Evolutionary conservation across 163 green algal species (phyloP).

Genomic region (Prototheca wickerhamii): DNA sequence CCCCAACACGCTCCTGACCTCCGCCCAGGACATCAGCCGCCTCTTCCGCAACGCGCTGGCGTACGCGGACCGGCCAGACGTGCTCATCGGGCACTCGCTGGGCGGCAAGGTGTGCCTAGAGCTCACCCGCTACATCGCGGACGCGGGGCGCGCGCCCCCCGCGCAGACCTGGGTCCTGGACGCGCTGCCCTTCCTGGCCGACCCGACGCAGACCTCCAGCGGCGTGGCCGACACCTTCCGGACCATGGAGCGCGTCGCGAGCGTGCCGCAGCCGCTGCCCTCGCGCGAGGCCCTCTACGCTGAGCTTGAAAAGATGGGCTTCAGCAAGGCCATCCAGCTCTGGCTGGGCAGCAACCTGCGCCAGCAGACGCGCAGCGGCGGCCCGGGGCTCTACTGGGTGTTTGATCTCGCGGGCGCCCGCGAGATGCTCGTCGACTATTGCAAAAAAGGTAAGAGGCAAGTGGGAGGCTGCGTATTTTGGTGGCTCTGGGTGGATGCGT

Average conservation of each 20-base stretch:
- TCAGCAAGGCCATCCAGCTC: slow-evolving; percentile 28
- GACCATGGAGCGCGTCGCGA: slow-evolving; percentile 26
- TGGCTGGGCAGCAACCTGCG: slow-evolving; percentile 64
- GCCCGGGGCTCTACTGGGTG: slow-evolving; percentile 33
- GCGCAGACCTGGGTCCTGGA: slow-evolving; percentile 66
- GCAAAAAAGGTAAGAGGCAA: slow-evolving; percentile 14
- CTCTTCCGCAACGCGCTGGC: slow-evolving; percentile 17
- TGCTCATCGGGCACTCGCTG: slow-evolving; percentile 66
- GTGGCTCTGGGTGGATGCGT: slow-evolving; percentile 7
- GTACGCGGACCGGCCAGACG: slow-evolving; percentile 12
- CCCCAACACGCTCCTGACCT: slow-evolving; percentile 47
- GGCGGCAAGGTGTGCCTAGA: slow-evolving; percentile 70
- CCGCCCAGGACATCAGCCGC: slow-evolving; percentile 47
- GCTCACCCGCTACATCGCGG: slow-evolving; percentile 27
- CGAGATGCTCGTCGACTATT: slow-evolving; percentile 54
- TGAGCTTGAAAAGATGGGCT: slow-evolving; percentile 24
- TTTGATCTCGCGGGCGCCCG: slow-evolving; percentile 46
- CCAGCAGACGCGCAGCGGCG: slow-evolving; percentile 1
- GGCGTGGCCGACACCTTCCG: slow-evolving; percentile 26
- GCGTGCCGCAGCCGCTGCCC: slow-evolving; percentile 36
- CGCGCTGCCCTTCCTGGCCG: slow-evolving; percentile 33
- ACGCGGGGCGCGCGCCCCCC: not conserved
- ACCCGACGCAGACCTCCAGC: slow-evolving; percentile 16
- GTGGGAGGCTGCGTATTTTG: not conserved
- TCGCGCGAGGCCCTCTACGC: slow-evolving; percentile 37